Evolutionary conservation across 345 rosid genomes (phyloP).

Genomic region (Gossypium turneri): DNA sequence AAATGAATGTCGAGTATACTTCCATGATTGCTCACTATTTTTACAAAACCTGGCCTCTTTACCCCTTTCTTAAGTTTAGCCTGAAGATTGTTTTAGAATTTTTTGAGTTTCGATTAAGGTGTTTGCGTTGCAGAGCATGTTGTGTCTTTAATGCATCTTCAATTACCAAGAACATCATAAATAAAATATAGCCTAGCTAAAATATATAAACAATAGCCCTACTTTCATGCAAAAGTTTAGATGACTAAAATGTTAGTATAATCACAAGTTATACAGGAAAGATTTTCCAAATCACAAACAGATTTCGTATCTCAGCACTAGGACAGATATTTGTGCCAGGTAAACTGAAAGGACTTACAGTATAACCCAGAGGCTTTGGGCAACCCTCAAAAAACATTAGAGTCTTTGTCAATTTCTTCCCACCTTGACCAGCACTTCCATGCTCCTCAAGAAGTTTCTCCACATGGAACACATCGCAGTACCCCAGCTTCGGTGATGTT

Average conservation of each 20-base stretch:
- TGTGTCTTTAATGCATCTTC: neutral
- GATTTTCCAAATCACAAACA: slow-evolving; percentile 2
- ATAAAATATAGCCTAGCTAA: neutral
- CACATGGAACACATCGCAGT: slow-evolving; percentile 80
- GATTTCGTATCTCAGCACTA: neutral
- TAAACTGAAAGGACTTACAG: slow-evolving; percentile 56
- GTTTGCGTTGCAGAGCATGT: neutral
- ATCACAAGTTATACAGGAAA: neutral
- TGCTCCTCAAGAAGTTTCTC: slow-evolving; percentile 77
- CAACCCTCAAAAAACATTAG: slow-evolving; percentile 94
- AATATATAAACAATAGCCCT: neutral
- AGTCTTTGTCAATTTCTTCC: slow-evolving; percentile 70
- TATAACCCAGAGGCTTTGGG: slow-evolving; percentile 92
- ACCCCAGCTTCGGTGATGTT: slow-evolving; percentile 73
- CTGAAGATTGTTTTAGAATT: neutral
- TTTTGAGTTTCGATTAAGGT: neutral
- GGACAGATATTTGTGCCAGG: neutral
- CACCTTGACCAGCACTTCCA: slow-evolving; percentile 68
- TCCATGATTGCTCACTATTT: slow-evolving; percentile 2
- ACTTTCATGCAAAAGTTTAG: neutral
- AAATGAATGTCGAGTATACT: neutral
- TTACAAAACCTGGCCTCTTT: neutral
- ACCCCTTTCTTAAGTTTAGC: neutral
- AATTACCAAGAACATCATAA: neutral
- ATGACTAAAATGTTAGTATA: neutral